Evolutionary conservation across 441 rosid species (phyloP).

Genomic region (Rhodomyrtus psidioides): DNA sequence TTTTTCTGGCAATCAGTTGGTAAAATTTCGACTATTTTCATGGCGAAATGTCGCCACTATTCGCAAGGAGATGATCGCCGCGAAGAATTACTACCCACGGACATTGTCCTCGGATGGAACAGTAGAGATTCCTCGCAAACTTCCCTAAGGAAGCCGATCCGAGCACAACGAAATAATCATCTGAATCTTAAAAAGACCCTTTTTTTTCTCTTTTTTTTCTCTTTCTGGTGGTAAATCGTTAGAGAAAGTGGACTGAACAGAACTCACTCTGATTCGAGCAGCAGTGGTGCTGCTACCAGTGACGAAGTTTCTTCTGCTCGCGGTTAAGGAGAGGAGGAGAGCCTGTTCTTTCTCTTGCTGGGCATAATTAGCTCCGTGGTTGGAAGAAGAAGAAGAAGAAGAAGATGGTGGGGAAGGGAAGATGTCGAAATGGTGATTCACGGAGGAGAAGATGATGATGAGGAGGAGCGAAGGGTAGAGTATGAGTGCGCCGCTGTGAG

Average conservation of each 20-base stretch:
- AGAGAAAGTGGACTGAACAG: not conserved
- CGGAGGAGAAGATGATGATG: constrained; percentile 34
- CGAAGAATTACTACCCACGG: not conserved
- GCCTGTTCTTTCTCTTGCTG: not conserved
- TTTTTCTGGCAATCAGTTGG: not conserved
- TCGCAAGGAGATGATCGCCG: no score
- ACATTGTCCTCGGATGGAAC: not conserved
- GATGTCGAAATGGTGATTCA: constrained; percentile 24
- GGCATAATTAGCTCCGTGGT: not conserved
- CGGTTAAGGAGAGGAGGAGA: not conserved
- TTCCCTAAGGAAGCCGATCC: not conserved
- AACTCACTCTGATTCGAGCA: not conserved
- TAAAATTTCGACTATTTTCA: not conserved
- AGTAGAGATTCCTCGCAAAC: not conserved
- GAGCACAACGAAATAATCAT: not conserved
- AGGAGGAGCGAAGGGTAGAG: constrained; percentile 39
- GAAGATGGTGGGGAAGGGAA: not conserved
- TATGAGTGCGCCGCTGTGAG: constrained; percentile 14
- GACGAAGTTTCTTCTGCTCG: not conserved
- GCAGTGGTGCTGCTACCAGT: not conserved
- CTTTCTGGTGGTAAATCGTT: not conserved
- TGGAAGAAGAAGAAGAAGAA: constrained; percentile 8
- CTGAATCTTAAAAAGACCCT: not conserved
- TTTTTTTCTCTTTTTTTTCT: not conserved
- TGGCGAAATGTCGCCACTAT: not conserved